Evolutionary conservation across 345 rosid species (phyloP).

Genomic region (Gossypium anomalum): DNA sequence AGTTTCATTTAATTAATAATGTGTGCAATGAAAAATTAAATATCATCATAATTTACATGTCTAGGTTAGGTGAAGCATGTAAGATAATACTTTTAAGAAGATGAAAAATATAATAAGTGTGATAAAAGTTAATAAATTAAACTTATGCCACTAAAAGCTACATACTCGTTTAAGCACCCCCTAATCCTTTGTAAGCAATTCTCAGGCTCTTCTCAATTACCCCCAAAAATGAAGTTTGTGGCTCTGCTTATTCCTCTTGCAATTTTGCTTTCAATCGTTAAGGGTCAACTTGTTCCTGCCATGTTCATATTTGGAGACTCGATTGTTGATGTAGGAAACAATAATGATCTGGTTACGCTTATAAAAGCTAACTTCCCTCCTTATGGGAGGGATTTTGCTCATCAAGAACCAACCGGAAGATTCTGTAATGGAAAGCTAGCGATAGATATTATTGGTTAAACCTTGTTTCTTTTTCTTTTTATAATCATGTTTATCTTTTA

Average conservation of each 20-base stretch:
- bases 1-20: too few relatives aligned
- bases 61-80: too few relatives aligned
- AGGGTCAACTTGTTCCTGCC: slow-evolving; percentile 65
- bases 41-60: too few relatives aligned
- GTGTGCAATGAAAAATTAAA: too few relatives aligned
- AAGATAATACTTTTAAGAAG: too few relatives aligned
- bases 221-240: slow-evolving; percentile 15
- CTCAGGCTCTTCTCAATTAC: too few relatives aligned
- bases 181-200: too few relatives aligned
- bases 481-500: neutral
- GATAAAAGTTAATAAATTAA: too few relatives aligned
- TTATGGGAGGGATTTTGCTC: slow-evolving; percentile 69
- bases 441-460: slow-evolving; percentile 63
- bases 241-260: slow-evolving; percentile 18
- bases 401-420: slow-evolving; percentile 64
- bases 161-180: too few relatives aligned
- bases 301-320: slow-evolving; percentile 87
- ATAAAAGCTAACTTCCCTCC: slow-evolving; percentile 81
- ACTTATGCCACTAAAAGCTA: too few relatives aligned
- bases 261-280: slow-evolving; percentile 7
- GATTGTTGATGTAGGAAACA: slow-evolving; percentile 73
- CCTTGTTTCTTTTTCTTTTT: neutral
- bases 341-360: slow-evolving; percentile 60
- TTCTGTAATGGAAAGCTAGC: slow-evolving; percentile 86
- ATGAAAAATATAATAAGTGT: too few relatives aligned